Conservation (phyloP, 495 filamentous ascomycete genomes). For the Opeltia flavorubescens region DNA sequence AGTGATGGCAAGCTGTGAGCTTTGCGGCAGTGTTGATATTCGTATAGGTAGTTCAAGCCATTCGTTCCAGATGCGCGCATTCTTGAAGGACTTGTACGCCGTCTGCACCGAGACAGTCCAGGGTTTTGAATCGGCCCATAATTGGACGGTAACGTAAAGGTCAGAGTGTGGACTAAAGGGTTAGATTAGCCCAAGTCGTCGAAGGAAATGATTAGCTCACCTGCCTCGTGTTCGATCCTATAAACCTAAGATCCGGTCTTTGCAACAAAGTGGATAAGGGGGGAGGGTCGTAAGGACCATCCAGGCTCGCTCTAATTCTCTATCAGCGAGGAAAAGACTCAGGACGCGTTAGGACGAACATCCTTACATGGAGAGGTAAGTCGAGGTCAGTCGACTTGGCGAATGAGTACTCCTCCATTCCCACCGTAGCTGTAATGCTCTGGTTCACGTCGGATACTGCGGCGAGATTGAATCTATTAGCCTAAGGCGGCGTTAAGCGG, state of each 20-base stretch:
- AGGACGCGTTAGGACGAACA: conserved; percentile 32
- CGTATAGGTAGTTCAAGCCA: conserved; percentile 81
- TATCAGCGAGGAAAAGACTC: conserved; percentile 3
- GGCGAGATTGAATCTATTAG: too few species aligned
- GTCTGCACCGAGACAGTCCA: conserved; percentile 86
- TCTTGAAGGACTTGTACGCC: conserved; percentile 76
- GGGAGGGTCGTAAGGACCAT: conserved; percentile 69
- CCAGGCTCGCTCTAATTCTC: conserved; percentile 55
- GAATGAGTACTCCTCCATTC: conserved; percentile 95
- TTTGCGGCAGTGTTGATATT: conserved; percentile 64
- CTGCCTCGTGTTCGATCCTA: conserved; percentile 61
- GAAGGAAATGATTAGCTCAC: not conserved
- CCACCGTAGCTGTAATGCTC: too few species aligned
- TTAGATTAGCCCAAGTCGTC: not conserved
- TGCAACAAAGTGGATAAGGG: conserved; percentile 65
- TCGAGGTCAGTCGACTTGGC: conserved; percentile 69
- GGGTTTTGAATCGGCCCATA: conserved; percentile 94
- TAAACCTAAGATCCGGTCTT: conserved; percentile 64
- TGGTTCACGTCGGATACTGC: too few species aligned
- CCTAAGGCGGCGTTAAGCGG: too few species aligned
- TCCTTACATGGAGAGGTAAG: conserved; percentile 67
- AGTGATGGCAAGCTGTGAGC: conserved; percentile 79
- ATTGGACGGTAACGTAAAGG: conserved; percentile 79
- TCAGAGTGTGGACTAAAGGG: conserved; percentile 52
- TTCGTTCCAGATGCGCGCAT: conserved; percentile 77